A percentile compares a stretch with the other conserved stretches of the same genome.
These are phyloP conservation scores for Phytophthora sojae DNA, from an alignment of 352 stramenopile genomes.

Conservation along the genomic window DNA sequence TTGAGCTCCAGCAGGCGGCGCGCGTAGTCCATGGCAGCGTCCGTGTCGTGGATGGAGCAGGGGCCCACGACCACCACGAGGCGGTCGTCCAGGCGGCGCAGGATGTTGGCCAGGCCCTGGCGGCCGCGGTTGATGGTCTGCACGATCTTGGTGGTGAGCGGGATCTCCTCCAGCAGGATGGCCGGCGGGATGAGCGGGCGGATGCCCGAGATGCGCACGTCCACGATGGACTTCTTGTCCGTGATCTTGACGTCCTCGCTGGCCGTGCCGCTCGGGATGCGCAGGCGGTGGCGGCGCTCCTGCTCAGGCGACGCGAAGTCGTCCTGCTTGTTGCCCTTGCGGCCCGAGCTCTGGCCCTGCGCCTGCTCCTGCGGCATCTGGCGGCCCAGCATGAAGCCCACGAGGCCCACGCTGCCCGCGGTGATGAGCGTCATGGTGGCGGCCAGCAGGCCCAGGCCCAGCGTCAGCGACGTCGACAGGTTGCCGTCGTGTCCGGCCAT, in stretches of 20 bases:
- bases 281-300: conserved; percentile 51
- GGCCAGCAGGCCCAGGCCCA: conserved; percentile 71
- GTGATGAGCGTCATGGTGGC: conserved; percentile 81
- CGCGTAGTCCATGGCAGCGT: conserved; percentile 88
- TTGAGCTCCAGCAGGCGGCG: conserved; percentile 72
- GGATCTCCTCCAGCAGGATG: conserved; percentile 87
- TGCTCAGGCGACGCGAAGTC: conserved; percentile 8
- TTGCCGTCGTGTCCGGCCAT: conserved; percentile 43
- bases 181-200: conserved; percentile 88
- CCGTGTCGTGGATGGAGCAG: conserved; percentile 91
- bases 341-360: conserved; percentile 7
- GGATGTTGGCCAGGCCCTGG: conserved; percentile 75
- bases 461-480: conserved; percentile 60
- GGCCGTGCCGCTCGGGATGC: conserved; percentile 69
- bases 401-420: conserved; percentile 69
- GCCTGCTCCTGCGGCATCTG: conserved; percentile 35
- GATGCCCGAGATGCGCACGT: conserved; percentile 89
- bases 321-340: conserved; percentile 16
- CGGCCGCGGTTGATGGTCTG: conserved; percentile 83
- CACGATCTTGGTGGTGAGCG: conserved; percentile 77
- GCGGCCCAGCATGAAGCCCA: conserved; percentile 76
- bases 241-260: conserved; percentile 86
- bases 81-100: conserved; percentile 85
- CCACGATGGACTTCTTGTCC: conserved; percentile 87
- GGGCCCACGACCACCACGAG: conserved; percentile 87